Evolutionary conservation across 2,329 filamentous ascomycete genomes (phyloP).

Genomic region (Apiospora arundinis): DNA sequence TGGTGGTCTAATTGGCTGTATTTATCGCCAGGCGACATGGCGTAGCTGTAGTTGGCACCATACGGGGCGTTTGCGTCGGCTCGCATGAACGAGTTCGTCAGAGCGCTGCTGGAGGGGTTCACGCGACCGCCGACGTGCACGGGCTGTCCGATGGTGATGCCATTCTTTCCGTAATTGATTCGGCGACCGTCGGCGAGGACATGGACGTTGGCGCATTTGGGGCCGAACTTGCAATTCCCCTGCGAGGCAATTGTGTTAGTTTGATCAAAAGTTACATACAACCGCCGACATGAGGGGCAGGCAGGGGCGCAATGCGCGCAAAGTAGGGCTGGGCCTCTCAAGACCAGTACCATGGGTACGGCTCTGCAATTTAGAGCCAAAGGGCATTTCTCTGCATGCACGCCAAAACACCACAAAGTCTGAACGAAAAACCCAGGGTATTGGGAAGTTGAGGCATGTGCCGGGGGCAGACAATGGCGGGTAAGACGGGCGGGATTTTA

Average conservation of each 20-base stretch:
- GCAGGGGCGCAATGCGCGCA: background rate
- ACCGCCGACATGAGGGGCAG: background rate
- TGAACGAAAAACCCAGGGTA: background rate
- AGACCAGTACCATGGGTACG: background rate
- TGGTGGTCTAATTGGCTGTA: slow-evolving; percentile 53
- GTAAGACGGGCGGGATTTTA: slow-evolving; percentile 23
- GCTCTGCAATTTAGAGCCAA: background rate
- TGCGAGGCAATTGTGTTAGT: slow-evolving; percentile 43
- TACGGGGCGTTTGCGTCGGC: slow-evolving; percentile 58
- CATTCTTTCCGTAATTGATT: slow-evolving; percentile 79
- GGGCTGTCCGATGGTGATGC: slow-evolving; percentile 67
- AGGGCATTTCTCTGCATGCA: background rate
- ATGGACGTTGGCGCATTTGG: slow-evolving; percentile 96
- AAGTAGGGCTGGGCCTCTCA: background rate
- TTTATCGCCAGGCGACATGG: slow-evolving; percentile 48
- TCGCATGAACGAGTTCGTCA: slow-evolving; percentile 77
- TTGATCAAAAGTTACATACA: background rate
- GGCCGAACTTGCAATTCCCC: slow-evolving; percentile 99
- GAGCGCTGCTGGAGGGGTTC: slow-evolving; percentile 71
- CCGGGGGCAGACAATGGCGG: background rate
- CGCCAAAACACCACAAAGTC: background rate
- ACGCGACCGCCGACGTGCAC: slow-evolving; percentile 71
- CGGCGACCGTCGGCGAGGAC: slow-evolving; percentile 91
- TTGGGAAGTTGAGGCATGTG: background rate
- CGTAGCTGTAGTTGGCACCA: slow-evolving; percentile 47